phyloP scores from a whole-genome alignment of 331 rosid species.

The Stylosanthes scabra region DNA sequence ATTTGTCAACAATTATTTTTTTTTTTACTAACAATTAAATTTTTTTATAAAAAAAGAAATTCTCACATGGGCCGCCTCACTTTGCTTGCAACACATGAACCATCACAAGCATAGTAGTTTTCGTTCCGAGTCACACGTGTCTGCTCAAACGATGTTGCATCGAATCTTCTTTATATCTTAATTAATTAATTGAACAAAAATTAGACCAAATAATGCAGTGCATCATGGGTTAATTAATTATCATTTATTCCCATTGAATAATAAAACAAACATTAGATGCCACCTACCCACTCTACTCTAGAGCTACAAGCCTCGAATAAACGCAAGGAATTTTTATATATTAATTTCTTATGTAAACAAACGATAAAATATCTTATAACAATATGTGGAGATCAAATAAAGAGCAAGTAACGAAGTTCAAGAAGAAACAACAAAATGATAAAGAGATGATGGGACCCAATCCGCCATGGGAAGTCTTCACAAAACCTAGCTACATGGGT shows the following conservation, averaged over 20 bases:
- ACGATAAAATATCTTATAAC: background rate
- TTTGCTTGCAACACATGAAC: background rate
- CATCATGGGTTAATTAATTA: background rate
- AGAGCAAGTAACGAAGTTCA: background rate
- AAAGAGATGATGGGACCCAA: background rate
- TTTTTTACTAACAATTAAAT: too few relatives aligned
- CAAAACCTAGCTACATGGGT: background rate
- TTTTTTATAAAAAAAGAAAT: background rate
- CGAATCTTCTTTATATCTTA: background rate
- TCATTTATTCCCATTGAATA: background rate
- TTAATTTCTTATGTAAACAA: background rate
- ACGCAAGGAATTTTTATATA: background rate
- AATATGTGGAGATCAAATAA: background rate
- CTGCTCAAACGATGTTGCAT: background rate
- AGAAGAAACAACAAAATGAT: background rate
- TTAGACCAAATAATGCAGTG: too few relatives aligned
- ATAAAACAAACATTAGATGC: conserved; percentile 1
- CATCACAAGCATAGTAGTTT: background rate
- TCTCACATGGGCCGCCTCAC: conserved; percentile 2
- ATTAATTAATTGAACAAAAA: background rate
- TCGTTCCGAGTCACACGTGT: conserved; percentile 6
- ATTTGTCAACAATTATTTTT: too few relatives aligned
- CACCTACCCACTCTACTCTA: conserved; percentile 1
- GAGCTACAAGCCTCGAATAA: background rate
- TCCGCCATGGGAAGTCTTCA: background rate